Percentiles rank a stretch among this genome's conserved stretches.
phyloP scores from a whole-genome alignment of 2,329 filamentous ascomycete genomes.

The Penicillium fuscoglaucum region DNA sequence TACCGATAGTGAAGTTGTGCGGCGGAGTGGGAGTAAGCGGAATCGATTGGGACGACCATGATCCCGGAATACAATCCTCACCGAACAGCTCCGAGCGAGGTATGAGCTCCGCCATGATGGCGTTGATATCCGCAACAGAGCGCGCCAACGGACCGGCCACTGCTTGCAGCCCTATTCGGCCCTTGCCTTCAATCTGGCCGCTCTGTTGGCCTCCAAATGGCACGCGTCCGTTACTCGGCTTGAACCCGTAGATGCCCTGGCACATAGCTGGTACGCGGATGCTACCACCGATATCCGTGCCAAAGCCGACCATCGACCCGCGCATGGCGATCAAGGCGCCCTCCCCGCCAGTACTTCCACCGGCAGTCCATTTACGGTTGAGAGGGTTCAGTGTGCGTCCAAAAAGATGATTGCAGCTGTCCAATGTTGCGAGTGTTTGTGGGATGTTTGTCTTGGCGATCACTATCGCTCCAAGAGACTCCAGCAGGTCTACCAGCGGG shows the following conservation, averaged over 20 bases:
- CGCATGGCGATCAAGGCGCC: constrained; percentile 60
- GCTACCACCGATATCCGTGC: constrained; percentile 59
- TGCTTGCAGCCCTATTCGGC: constrained; percentile 54
- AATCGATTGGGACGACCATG: constrained; percentile 34
- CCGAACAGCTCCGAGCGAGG: constrained; percentile 56
- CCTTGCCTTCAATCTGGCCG: constrained; percentile 48
- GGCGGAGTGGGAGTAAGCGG: constrained; percentile 21
- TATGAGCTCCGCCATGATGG: constrained; percentile 55
- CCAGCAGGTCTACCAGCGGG: constrained; percentile 58
- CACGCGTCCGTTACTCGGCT: constrained; percentile 50
- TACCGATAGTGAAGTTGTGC: constrained; percentile 42
- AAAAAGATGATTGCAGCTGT: constrained; percentile 62
- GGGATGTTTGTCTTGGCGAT: constrained; percentile 72
- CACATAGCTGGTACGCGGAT: constrained; percentile 53
- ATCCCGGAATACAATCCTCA: constrained; percentile 46
- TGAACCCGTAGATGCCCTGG: constrained; percentile 54
- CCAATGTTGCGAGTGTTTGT: constrained; percentile 56
- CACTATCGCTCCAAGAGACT: constrained; percentile 63
- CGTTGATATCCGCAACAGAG: constrained; percentile 41
- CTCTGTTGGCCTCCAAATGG: constrained; percentile 55
- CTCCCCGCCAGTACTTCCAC: constrained; percentile 68
- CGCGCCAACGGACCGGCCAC: constrained; percentile 46
- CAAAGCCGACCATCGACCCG: constrained; percentile 61
- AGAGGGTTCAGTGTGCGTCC: constrained; percentile 64
- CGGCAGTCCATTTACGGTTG: constrained; percentile 60